These are phyloP conservation scores for Avena sativa DNA, from an alignment of 176 grass and related monocot species.

Conservation along the genomic window DNA sequence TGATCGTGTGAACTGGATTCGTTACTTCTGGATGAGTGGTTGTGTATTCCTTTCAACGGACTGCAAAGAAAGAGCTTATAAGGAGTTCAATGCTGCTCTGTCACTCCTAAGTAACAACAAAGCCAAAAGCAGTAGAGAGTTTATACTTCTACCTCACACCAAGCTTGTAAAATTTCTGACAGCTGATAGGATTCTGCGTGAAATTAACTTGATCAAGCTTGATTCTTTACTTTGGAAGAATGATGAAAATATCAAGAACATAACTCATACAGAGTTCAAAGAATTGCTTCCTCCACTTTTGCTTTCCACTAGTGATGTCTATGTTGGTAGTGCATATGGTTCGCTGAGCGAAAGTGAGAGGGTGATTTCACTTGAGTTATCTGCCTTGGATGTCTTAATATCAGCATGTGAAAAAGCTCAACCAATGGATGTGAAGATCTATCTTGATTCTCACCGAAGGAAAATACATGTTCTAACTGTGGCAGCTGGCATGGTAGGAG, in stretches of 20 bases:
- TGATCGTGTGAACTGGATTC: conserved; percentile 71
- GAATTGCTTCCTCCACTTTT: conserved; percentile 87
- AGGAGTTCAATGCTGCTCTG: conserved; percentile 77
- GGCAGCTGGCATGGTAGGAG: conserved; percentile 74
- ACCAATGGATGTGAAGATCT: conserved; percentile 75
- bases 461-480: conserved; percentile 83
- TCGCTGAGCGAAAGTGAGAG: conserved; percentile 53
- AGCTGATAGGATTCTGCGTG: conserved; percentile 80
- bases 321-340: conserved; percentile 57
- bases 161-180: conserved; percentile 75
- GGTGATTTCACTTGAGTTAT: conserved; percentile 73
- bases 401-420: conserved; percentile 88
- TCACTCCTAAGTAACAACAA: conserved; percentile 62
- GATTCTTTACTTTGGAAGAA: conserved; percentile 82
- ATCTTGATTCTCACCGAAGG: conserved; percentile 83
- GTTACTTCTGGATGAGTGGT: conserved; percentile 91
- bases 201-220: conserved; percentile 95
- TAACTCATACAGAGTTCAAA: conserved; percentile 82
- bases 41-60: conserved; percentile 76
- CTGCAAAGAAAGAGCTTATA: conserved; percentile 80
- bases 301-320: conserved; percentile 82
- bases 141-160: conserved; percentile 79
- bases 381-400: conserved; percentile 87
- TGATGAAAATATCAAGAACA: conserved; percentile 81
- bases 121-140: conserved; percentile 46